A percentile compares a stretch with the other conserved stretches of the same genome.
Evolutionary conservation across 768 basidiomycete species (phyloP).

Genomic region (Xerocomellus chrysenteron): DNA sequence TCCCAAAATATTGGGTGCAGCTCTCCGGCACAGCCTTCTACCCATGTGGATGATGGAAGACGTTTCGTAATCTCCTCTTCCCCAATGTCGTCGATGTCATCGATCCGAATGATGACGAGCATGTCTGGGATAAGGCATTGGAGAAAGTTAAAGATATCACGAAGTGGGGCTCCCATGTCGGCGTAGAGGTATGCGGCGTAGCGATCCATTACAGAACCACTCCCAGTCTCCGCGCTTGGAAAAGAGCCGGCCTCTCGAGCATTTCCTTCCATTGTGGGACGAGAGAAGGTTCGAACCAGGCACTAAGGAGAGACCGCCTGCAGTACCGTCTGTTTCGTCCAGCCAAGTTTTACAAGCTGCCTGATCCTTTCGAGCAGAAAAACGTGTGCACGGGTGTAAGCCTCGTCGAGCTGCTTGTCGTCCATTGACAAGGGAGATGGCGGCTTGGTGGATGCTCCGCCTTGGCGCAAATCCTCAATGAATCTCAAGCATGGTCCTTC

Average conservation of each 20-base stretch:
- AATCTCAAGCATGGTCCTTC: constrained; percentile 10
- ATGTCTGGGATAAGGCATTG: constrained; percentile 5
- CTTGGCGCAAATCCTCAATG: neutral
- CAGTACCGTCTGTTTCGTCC: neutral
- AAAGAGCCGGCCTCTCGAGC: neutral
- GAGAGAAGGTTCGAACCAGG: neutral
- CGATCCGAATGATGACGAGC: constrained; percentile 5
- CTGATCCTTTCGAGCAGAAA: neutral
- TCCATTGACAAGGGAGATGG: neutral
- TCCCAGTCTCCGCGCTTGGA: neutral
- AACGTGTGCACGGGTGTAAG: neutral
- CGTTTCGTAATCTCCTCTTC: neutral
- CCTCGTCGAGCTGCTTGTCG: neutral
- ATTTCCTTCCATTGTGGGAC: neutral
- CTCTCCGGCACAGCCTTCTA: neutral
- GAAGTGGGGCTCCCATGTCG: constrained; percentile 1
- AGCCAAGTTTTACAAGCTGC: neutral
- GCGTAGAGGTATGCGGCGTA: constrained; percentile 7
- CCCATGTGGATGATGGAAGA: neutral
- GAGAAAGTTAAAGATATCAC: constrained; percentile 7
- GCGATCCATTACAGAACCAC: neutral
- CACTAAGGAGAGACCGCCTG: neutral
- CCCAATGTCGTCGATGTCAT: neutral
- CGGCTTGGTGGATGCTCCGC: neutral
- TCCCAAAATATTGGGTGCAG: neutral